These are phyloP conservation scores for Brassica carinata DNA, from an alignment of 345 rosid genomes.

Conservation along the genomic window DNA sequence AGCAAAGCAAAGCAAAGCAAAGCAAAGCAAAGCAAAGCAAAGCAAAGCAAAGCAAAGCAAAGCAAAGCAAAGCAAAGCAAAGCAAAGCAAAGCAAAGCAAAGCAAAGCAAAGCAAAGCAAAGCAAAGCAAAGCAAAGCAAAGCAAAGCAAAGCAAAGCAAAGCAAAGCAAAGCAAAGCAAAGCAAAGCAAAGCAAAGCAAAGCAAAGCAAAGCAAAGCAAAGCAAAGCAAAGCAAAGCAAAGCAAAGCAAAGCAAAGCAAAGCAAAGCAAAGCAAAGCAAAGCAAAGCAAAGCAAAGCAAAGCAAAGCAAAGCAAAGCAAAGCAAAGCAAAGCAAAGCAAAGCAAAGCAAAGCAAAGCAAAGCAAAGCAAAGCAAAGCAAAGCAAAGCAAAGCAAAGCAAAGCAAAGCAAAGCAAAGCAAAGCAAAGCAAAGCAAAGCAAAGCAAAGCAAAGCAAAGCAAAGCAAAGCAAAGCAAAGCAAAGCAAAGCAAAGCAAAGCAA, in stretches of 20 bases:
- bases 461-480: slow-evolving; percentile 11
- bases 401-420: slow-evolving; percentile 11
- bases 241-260: slow-evolving; percentile 7
- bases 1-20: slow-evolving; percentile 7
- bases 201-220: slow-evolving; percentile 17
- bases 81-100: slow-evolving; percentile 17
- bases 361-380: slow-evolving; percentile 7
- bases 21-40: slow-evolving; percentile 17
- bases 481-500: slow-evolving; percentile 7
- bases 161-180: slow-evolving; percentile 11
- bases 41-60: slow-evolving; percentile 11
- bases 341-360: slow-evolving; percentile 11
- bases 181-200: slow-evolving; percentile 7
- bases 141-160: slow-evolving; percentile 17
- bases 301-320: slow-evolving; percentile 7
- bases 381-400: slow-evolving; percentile 17
- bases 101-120: slow-evolving; percentile 11
- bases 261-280: slow-evolving; percentile 17
- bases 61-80: slow-evolving; percentile 7
- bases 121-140: slow-evolving; percentile 7
- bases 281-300: slow-evolving; percentile 11
- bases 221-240: slow-evolving; percentile 11
- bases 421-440: slow-evolving; percentile 7
- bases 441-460: slow-evolving; percentile 17
- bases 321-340: slow-evolving; percentile 17